These are phyloP conservation scores for Euclidium syriacum DNA, from an alignment of 345 rosid species.

Conservation along the genomic window DNA sequence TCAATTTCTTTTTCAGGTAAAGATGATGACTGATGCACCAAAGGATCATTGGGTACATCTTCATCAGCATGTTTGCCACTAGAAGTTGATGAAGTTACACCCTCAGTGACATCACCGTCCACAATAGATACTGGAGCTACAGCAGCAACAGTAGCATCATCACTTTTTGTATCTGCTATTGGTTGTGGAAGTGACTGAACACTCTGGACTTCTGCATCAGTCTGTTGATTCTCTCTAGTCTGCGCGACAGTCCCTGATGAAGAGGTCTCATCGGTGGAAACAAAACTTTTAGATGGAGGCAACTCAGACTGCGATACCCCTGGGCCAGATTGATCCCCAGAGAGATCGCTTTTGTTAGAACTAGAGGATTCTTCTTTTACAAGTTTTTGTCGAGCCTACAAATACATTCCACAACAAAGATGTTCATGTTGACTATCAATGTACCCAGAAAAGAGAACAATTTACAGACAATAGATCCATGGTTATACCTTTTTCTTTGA, in stretches of 20 bases:
- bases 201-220: slow-evolving; percentile 35
- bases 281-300: slow-evolving; percentile 34
- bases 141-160: slow-evolving; percentile 32
- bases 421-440: neutral
- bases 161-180: slow-evolving; percentile 32
- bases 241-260: slow-evolving; percentile 25
- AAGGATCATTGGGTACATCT: slow-evolving; percentile 39
- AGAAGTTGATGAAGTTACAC: slow-evolving; percentile 32
- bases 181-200: slow-evolving; percentile 29
- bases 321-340: slow-evolving; percentile 32
- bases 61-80: slow-evolving; percentile 38
- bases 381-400: slow-evolving; percentile 49
- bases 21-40: slow-evolving; percentile 33
- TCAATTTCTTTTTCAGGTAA: slow-evolving; percentile 46
- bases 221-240: slow-evolving; percentile 26
- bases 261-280: slow-evolving; percentile 37
- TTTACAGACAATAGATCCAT: neutral
- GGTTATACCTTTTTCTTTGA: slow-evolving; percentile 60
- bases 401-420: slow-evolving; percentile 11
- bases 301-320: slow-evolving; percentile 34
- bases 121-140: slow-evolving; percentile 35
- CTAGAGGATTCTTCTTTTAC: slow-evolving; percentile 38
- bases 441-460: neutral
- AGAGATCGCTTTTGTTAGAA: slow-evolving; percentile 31
- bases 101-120: slow-evolving; percentile 26